Evolutionary conservation across 2,329 filamentous ascomycete genomes (phyloP), one percentile per base, ranked within the genome.

Genomic region (Allantophomopsis cytisporea): DNA sequence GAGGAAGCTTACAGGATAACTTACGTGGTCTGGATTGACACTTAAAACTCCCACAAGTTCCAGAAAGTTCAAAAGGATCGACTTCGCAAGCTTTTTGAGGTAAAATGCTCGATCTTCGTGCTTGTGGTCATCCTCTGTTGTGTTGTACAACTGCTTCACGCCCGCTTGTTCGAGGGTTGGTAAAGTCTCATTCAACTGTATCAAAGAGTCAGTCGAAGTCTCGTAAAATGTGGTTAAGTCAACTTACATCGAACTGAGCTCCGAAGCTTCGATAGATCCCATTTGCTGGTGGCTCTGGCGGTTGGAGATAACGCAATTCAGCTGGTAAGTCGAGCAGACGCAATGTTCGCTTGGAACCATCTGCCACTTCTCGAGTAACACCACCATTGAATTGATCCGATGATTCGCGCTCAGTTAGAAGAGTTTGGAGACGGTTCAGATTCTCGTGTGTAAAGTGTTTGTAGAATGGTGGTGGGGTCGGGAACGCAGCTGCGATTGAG

Each of bases 391-490:
- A 17, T 18, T 18, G 17, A 18, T 43, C 39, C 7, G 21, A 31
- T 13, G 33, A 31, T 28, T 31, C 35, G 13, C 3, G 43, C 44
- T 36, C 52, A 4, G 54, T 46, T 33, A 59, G 69, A 39, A 71
- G 54, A 31, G 68, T 54, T 41, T 68, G 60, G 17, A 83, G 60
- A 36, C 74, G 75, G 12, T 73, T 61, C 39, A 84, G 53, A 54
- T 89, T 93, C 20, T 81, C 75, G 3, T 76, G 59, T 0, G 85
- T 94, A 61, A 96, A 96, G 57, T 83, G 71, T 49, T 81, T 80
- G 78, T 84, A 96, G 63, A 95, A 94, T 1, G 81, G 79, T 18
- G 91, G 91, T 18, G 91, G 91, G 39, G 82, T 76, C 17, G 91
- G 89, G 56, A 87, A 94, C 32, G 80, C 76, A 17, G 81, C 76